Base-by-base conservation (phyloP, 306 rosid species). In the Dalbergia oliveri region DNA sequence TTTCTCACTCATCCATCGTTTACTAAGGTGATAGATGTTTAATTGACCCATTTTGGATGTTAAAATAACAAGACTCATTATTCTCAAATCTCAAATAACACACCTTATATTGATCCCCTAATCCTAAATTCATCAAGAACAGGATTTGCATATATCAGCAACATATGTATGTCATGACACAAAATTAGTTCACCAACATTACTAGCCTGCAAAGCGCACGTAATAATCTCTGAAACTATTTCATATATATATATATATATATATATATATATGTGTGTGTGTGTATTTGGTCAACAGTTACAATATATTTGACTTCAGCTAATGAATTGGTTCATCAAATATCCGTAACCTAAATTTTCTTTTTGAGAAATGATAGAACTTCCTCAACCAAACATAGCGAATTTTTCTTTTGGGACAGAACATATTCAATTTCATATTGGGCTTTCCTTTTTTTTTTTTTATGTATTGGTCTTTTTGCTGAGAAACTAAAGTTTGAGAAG, bases 41-140 rank as follows among this genome's bases (percentile, higher is more conserved):
- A n/a, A n/a, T n/a, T n/a, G n/a, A n/a, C n/a, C n/a, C n/a, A n/a
- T n/a, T n/a, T n/a, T n/a, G n/a, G n/a, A n/a, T n/a, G n/a, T n/a
- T n/a, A n/a, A n/a, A n/a, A n/a, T n/a, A n/a, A n/a, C n/a, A n/a
- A n/a, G n/a, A n/a, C n/a, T n/a, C n/a, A n/a, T n/a, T 49, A 11
- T 15, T 37, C 56, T 41, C 12, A 66, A 66, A 18, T 43, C 58
- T 68, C 39, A 72, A 76, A 71, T 19, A 70, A 53, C 66, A 39
- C 59, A 8, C 15, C 16, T 8, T 8, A 9, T 12, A 11, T 54
- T 45, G 2, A 68, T 59, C 31, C 59, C 23, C 7, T 57, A 33
- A 23, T 31, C 39, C 44, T 26, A 57, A 77, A 15, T 54, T 23
- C 65, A 5, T 39, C 66, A 41, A 45, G 3, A 43, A 11, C 35